phyloP scores from a whole-genome alignment of 108 stramenopile species.

The Stephanodiscus triporus region DNA sequence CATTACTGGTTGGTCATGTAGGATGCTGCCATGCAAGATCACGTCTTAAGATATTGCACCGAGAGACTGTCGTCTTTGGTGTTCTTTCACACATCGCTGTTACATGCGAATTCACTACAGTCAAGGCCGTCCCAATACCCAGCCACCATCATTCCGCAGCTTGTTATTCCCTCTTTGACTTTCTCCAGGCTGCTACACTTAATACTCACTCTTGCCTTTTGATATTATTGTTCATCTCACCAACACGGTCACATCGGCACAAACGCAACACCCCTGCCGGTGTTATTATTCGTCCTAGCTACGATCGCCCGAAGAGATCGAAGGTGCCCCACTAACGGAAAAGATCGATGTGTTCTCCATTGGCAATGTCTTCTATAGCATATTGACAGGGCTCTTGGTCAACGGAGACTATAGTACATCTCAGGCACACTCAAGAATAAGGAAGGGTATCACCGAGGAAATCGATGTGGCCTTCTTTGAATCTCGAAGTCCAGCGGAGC shows the following conservation, averaged over 20 bases:
- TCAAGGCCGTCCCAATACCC: neutral
- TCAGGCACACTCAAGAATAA: constrained; percentile 13
- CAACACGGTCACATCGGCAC: neutral
- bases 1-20: neutral
- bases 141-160: neutral
- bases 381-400: constrained; percentile 52
- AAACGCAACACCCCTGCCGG: too few species aligned
- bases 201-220: neutral
- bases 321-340: constrained; percentile 58
- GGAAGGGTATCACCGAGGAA: constrained; percentile 26
- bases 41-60: neutral
- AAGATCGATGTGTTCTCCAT: constrained; percentile 69
- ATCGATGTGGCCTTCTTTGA: constrained; percentile 46
- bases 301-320: constrained; percentile 72
- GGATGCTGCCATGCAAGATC: neutral
- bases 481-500: constrained; percentile 42
- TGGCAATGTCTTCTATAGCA: constrained; percentile 61
- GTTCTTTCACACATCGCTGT: neutral
- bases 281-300: constrained; percentile 21
- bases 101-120: too few species aligned
- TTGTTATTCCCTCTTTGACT: neutral
- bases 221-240: neutral
- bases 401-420: neutral
- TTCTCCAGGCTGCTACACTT: neutral
- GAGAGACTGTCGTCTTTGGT: neutral